Conservation (phyloP, 768 basidiomycete genomes). For the Collybia nuda region DNA sequence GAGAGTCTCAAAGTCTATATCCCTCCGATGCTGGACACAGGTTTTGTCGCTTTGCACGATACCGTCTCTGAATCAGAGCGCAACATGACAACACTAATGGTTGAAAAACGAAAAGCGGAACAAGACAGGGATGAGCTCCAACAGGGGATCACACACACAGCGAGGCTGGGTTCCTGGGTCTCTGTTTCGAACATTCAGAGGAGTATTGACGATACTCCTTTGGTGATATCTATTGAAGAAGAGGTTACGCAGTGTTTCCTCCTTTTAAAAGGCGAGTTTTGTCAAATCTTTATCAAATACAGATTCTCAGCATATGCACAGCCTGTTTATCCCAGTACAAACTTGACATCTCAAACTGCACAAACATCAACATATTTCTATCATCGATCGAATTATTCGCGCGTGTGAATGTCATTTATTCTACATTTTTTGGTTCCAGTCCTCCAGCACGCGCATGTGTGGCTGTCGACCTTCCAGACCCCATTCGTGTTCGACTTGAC, state of each 20-base stretch:
- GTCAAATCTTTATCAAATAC: background rate
- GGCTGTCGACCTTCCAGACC: slow-evolving; percentile 65
- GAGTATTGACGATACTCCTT: slow-evolving; percentile 2
- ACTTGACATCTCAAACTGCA: slow-evolving; percentile 56
- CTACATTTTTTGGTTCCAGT: slow-evolving; percentile 81
- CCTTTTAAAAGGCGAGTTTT: slow-evolving; percentile 53
- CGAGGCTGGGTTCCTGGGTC: slow-evolving; percentile 62
- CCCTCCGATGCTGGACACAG: slow-evolving; percentile 56
- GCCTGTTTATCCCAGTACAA: slow-evolving; percentile 49
- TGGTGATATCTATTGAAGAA: slow-evolving; percentile 54
- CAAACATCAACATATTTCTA: slow-evolving; percentile 81
- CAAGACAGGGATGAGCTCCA: background rate
- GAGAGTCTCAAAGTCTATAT: slow-evolving; percentile 22
- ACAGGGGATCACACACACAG: slow-evolving; percentile 13
- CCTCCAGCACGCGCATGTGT: slow-evolving; percentile 97
- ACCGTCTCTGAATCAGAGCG: slow-evolving; percentile 12
- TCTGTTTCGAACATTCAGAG: slow-evolving; percentile 58
- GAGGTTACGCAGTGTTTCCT: slow-evolving; percentile 74
- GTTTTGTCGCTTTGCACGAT: slow-evolving; percentile 27
- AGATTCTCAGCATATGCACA: slow-evolving; percentile 23
- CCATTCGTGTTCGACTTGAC: slow-evolving; percentile 66
- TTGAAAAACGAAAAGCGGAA: background rate
- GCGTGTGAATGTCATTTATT: slow-evolving; percentile 75
- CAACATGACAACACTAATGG: background rate
- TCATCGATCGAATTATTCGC: slow-evolving; percentile 82